Base-by-base conservation (phyloP, 2,329 filamentous ascomycete genomes). In the Cryphonectria parasitica region DNA sequence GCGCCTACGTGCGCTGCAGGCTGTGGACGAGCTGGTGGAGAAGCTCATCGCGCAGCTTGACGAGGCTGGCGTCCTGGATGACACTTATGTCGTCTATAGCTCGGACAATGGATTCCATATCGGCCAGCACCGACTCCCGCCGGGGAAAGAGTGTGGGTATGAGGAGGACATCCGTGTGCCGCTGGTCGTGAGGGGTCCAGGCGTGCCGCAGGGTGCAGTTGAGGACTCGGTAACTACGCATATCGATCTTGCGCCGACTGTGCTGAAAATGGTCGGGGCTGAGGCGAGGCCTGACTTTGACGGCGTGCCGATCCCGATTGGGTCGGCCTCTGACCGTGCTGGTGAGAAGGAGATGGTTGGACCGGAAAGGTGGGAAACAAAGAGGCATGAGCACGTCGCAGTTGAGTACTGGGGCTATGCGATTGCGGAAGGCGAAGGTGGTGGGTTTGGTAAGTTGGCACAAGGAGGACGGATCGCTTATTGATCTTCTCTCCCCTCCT, bases 161-260 rank as follows among this genome's bases (percentile, higher is more conserved):
- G 87, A 89, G 71, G 86, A 88, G 74, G 88, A 90, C 74, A 86
- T 89, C 70, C 84, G 87, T n/a, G 82, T 90, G 1, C 88, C 88
- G 80, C 81, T 91, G 6, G 82, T 88, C 36, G 83, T 91, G 31
- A 82, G 88, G 19, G 89, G 89, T 0, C 89, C 89, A 0, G 86
- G 86, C 0, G 79, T 91, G 2, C 77, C 83, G 0, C 72, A 77
- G 11, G 83, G 83, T 0, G 73, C 79, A 10, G 79, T 78, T 0
- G 78, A 81, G 7, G 78, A 85, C 31, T 77, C 83, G 2, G 85
- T 89, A 2, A 90, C 87, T 0, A 87, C 88, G 0, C 90, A 92
- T 73, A 86, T 89, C 2, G 90, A 91, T 73, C 78, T 92, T 1
- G 88, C 87, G 0, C 89, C 90, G 0, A 91, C 89, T 0, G 78